Percentiles rank a stretch among this genome's conserved stretches.
phyloP scores from a whole-genome alignment of 2,329 filamentous ascomycete species.

The Diaporthe capsici region DNA sequence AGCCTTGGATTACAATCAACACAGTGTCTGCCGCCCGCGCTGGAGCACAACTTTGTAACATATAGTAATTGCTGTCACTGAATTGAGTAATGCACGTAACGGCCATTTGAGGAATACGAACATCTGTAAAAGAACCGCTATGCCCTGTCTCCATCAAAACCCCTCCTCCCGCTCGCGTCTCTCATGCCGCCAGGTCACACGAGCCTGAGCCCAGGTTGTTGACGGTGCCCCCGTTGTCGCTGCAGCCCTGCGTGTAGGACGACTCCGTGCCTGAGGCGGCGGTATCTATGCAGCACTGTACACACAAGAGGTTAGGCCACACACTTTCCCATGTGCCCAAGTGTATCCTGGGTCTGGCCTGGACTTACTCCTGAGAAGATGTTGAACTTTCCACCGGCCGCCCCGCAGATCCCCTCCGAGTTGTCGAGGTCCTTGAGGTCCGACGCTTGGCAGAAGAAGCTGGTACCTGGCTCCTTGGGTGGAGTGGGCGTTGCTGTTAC shows the following conservation, averaged over 20 bases:
- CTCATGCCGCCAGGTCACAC: neutral
- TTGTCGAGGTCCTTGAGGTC: neutral
- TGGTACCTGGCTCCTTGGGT: neutral
- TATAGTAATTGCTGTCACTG: too few species aligned
- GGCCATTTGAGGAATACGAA: neutral
- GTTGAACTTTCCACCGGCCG: neutral
- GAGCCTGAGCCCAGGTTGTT: neutral
- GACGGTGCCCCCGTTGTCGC: conserved; percentile 19
- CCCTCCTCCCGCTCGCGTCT: too few species aligned
- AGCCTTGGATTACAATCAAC: too few species aligned
- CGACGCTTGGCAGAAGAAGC: neutral
- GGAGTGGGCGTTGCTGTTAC: neutral
- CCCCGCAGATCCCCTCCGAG: neutral
- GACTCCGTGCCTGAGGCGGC: neutral
- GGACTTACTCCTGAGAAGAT: neutral
- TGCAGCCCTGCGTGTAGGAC: conserved; percentile 14
- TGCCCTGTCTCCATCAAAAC: neutral
- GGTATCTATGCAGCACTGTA: conserved; percentile 11
- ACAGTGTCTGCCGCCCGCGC: too few species aligned
- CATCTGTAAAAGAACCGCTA: neutral
- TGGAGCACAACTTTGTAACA: too few species aligned
- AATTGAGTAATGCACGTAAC: too few species aligned
- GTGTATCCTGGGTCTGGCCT: too few species aligned
- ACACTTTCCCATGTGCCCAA: too few species aligned
- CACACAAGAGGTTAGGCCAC: neutral